Base-by-base conservation (phyloP, 108 stramenopile genomes). In the Fistulifera solaris region DNA sequence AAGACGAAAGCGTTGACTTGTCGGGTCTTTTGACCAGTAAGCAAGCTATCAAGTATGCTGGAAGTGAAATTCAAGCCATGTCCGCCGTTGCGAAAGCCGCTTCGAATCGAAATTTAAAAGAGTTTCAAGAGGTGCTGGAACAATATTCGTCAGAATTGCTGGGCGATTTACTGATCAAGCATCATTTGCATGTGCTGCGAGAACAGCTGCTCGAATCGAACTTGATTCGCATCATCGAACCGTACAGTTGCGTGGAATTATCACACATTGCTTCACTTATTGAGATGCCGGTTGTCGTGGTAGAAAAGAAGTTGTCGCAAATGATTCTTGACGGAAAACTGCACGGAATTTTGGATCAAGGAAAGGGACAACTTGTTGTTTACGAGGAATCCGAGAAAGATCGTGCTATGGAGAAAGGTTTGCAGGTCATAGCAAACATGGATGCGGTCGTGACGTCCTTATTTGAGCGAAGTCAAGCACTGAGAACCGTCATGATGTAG, bases 241-340 rank as follows among this genome's bases (percentile, higher is more conserved):
- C 98, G 16, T 97, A 93, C 62, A 89, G 89, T 42, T 94, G 96
- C 61, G 96, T 98, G 41, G 99, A 99, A 67, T 83, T 99, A 25
- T 64, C 66, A 48, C 97, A 96, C 70, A 77, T 99, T 56, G 94
- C 99, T 8, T 54, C 61, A 38, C 62, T 98, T 43, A 99, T 99
- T 73, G 95, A 94, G 21, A 78, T 99, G 67, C 80, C 91, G 0
- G 39, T 86, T 31, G 60, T 62, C n/a, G 56, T 68, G 0, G 93
- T 99, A 50, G 97, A 98, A 63, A 78, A 74, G 56, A 99, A 98
- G 76, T 73, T 99, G 25, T 85, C 88, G 44, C 96, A 98, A 73
- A 99, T 99, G 99, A 97, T 99, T 72, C 63, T 99, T 56, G 99
- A 99, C 75, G 89, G 83, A 26, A 97, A 95, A 63, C 83, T 98